phyloP scores from a whole-genome alignment of 176 grass and related monocot species.

The Zea luxurians region DNA sequence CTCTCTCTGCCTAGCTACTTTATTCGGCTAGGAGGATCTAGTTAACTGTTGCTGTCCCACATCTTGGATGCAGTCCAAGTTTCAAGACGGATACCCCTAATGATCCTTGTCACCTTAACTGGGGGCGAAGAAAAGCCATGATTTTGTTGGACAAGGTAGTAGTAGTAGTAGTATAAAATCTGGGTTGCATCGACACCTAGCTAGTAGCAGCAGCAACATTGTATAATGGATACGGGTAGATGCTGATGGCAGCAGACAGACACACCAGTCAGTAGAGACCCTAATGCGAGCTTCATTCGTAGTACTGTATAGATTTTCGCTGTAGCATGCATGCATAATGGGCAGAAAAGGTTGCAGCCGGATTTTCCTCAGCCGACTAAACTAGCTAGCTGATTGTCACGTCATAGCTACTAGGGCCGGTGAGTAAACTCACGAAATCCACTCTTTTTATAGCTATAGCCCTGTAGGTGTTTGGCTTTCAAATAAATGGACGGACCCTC shows the following conservation, averaged over 20 bases:
- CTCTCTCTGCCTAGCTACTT: constrained; percentile 27
- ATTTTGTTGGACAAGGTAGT: constrained; percentile 30
- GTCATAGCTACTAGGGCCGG: neutral
- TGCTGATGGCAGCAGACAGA: neutral
- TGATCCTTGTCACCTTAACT: constrained; percentile 49
- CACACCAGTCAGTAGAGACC: neutral
- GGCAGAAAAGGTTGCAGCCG: neutral
- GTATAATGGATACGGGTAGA: neutral
- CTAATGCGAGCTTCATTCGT: neutral
- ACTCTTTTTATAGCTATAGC: neutral
- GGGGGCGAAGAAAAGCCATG: constrained; percentile 29
- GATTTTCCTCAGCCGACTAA: neutral
- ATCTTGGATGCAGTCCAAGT: constrained; percentile 45
- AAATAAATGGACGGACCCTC: neutral
- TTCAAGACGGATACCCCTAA: constrained; percentile 46
- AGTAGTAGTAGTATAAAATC: neutral
- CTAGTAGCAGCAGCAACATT: neutral
- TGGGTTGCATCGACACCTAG: neutral
- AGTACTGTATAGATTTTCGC: neutral
- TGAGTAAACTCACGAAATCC: neutral
- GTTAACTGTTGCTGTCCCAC: constrained; percentile 38
- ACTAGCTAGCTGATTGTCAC: neutral
- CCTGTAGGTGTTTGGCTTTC: neutral
- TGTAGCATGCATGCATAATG: neutral
- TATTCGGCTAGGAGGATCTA: constrained; percentile 54